Evolutionary conservation across 352 stramenopile species (phyloP).

Genomic region (Phytophthora pinifolia): DNA sequence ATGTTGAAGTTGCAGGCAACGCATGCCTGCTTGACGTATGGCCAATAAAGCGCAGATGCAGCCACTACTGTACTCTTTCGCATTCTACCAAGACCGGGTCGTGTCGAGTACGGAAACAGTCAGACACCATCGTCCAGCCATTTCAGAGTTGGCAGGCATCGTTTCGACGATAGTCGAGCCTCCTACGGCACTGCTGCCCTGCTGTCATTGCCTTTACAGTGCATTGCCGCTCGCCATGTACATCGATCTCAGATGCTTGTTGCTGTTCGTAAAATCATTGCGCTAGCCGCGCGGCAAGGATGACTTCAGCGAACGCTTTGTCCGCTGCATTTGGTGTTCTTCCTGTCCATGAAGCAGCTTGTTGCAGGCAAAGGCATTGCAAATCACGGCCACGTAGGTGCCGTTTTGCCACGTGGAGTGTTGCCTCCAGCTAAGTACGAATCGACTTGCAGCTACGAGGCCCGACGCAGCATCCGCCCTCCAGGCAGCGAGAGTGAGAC

Average conservation of each 20-base stretch:
- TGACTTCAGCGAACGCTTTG: slow-evolving; percentile 12
- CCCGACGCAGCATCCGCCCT: neutral
- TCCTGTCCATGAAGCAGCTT: neutral
- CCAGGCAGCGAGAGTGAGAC: slow-evolving; percentile 1
- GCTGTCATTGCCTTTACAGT: too few relatives aligned
- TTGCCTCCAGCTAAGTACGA: slow-evolving; percentile 30
- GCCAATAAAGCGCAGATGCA: too few relatives aligned
- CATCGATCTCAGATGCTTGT: slow-evolving; percentile 3
- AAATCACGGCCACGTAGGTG: slow-evolving; percentile 20
- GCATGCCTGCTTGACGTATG: too few relatives aligned
- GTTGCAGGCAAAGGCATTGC: slow-evolving; percentile 4
- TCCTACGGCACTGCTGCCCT: too few relatives aligned
- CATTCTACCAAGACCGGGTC: too few relatives aligned
- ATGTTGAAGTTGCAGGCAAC: too few relatives aligned
- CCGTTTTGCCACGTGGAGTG: slow-evolving; percentile 30
- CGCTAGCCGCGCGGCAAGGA: neutral
- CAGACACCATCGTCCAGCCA: too few relatives aligned
- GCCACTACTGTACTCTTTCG: too few relatives aligned
- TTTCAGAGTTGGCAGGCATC: too few relatives aligned
- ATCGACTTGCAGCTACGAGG: slow-evolving; percentile 5
- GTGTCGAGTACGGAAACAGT: too few relatives aligned
- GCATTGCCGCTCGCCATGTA: neutral
- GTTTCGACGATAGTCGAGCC: too few relatives aligned
- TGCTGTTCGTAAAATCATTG: slow-evolving; percentile 23
- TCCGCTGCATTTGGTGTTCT: slow-evolving; percentile 1